Evolutionary conservation across 2,329 filamentous ascomycete species (phyloP).

Genomic region (Leptographium galeiforme): DNA sequence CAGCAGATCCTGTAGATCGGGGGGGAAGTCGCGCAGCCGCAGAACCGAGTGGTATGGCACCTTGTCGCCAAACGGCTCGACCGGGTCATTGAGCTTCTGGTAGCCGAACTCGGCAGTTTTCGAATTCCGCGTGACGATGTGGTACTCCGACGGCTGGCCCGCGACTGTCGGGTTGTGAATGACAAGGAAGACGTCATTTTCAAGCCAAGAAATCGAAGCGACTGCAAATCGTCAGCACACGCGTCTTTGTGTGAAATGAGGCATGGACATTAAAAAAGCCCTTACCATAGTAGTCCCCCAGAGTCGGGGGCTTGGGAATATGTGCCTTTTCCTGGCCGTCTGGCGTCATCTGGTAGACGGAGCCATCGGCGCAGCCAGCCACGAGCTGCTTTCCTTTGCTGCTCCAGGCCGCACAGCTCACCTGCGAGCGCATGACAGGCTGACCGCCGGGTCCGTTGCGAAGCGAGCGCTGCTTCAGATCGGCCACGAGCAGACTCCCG

Average conservation of each 20-base stretch:
- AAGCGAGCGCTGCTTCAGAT: conserved; percentile 55
- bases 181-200: conserved; percentile 72
- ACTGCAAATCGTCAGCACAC: conserved; percentile 30
- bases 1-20: conserved; percentile 66
- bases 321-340: conserved; percentile 63
- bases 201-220: conserved; percentile 74
- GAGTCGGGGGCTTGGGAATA: conserved; percentile 61
- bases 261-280: no score
- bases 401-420: conserved; percentile 84
- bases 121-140: conserved; percentile 60
- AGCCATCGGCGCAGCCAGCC: conserved; percentile 71
- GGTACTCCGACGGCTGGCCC: conserved; percentile 55
- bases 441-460: conserved; percentile 45
- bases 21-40: conserved; percentile 67
- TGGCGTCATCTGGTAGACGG: conserved; percentile 69
- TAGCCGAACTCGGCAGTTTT: conserved; percentile 49
- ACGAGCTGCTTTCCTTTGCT: conserved; percentile 84
- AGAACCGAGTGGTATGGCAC: conserved; percentile 64
- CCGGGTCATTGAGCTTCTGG: conserved; percentile 62
- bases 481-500: conserved; percentile 73
- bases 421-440: conserved; percentile 53
- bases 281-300: conserved; percentile 57
- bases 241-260: no score
- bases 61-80: conserved; percentile 55
- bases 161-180: conserved; percentile 58